Evolutionary conservation across 352 stramenopile species (phyloP).

Genomic region (Globisporangium lucens): DNA sequence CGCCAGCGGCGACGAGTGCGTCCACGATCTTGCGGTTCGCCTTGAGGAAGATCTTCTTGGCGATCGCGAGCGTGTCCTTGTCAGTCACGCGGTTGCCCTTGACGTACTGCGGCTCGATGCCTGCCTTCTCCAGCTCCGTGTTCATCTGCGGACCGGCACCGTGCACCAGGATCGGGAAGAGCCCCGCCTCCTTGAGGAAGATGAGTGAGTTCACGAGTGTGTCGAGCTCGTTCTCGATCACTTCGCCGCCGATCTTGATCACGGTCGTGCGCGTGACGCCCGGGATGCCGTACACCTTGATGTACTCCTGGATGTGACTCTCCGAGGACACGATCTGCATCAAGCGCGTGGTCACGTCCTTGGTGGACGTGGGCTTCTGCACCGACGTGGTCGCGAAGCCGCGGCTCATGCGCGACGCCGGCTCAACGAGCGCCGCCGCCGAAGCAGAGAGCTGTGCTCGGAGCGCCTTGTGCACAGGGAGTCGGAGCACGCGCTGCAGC

Average conservation of each 20-base stretch:
- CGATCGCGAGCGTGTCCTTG: conserved; percentile 82
- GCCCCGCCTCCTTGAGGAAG: conserved; percentile 79
- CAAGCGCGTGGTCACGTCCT: conserved; percentile 60
- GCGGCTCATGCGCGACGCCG: conserved; percentile 10
- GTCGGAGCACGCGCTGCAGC: conserved; percentile 23
- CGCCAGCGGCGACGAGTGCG: conserved; percentile 62
- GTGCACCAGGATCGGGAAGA: conserved; percentile 88
- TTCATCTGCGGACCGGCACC: conserved; percentile 90
- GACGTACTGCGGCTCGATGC: conserved; percentile 86
- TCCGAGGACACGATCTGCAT: conserved; percentile 57
- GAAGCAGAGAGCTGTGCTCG: conserved; percentile 11
- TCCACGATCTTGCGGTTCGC: conserved; percentile 83
- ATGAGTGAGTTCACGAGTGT: conserved; percentile 80
- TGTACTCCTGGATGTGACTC: conserved; percentile 62
- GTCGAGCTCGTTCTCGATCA: conserved; percentile 86
- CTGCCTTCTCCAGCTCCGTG: conserved; percentile 69
- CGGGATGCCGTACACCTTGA: conserved; percentile 68
- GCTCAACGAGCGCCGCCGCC: neutral
- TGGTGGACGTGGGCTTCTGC: conserved; percentile 28
- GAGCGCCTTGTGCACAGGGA: conserved; percentile 16
- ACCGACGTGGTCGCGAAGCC: conserved; percentile 10
- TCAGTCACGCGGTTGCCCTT: conserved; percentile 86
- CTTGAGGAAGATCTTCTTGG: conserved; percentile 80
- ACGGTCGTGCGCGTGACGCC: conserved; percentile 73
- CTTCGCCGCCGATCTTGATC: conserved; percentile 89